Conservation (phyloP, 257 asterid species). For the Ilex aquifolium region DNA sequence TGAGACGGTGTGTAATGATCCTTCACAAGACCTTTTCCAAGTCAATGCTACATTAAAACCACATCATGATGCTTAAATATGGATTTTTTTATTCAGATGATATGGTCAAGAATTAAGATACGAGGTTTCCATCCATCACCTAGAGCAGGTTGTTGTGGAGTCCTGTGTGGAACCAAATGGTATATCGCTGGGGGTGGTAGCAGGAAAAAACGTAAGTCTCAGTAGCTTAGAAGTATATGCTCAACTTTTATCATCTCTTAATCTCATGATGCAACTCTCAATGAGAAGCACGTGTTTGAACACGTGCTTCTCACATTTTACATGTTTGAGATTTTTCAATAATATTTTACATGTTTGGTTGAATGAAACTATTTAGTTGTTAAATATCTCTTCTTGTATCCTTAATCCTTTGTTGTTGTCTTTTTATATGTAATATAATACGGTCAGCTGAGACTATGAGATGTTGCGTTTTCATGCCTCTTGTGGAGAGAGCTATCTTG, state of each 20-base stretch:
- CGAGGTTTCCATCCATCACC: conserved; percentile 96
- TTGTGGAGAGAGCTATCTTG: too few species aligned
- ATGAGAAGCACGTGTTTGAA: too few species aligned
- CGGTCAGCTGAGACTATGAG: too few species aligned
- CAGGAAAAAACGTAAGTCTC: conserved; percentile 72
- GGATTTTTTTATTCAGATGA: conserved; percentile 55
- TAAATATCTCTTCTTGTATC: too few species aligned
- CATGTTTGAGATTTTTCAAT: too few species aligned
- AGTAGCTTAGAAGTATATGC: conserved; percentile 7
- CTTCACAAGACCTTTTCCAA: conserved; percentile 5
- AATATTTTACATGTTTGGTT: too few species aligned
- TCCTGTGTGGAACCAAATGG: conserved; percentile 91
- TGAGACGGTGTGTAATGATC: conserved; percentile 66
- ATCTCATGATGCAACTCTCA: neutral
- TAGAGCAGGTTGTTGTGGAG: conserved; percentile 97
- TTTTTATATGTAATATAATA: too few species aligned
- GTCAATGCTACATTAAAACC: conserved; percentile 7
- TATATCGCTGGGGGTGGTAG: conserved; percentile 96
- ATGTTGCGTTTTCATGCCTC: too few species aligned
- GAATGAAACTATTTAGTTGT: too few species aligned
- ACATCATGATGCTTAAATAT: conserved; percentile 10
- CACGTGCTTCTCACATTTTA: too few species aligned
- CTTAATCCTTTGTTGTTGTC: too few species aligned
- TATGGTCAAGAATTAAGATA: conserved; percentile 81
- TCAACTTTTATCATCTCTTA: neutral